Percentiles rank a stretch among this genome's conserved stretches.
Conservation (phyloP, 1,139 yeast species). For the Yamadazyma atmosphaerica region DNA sequence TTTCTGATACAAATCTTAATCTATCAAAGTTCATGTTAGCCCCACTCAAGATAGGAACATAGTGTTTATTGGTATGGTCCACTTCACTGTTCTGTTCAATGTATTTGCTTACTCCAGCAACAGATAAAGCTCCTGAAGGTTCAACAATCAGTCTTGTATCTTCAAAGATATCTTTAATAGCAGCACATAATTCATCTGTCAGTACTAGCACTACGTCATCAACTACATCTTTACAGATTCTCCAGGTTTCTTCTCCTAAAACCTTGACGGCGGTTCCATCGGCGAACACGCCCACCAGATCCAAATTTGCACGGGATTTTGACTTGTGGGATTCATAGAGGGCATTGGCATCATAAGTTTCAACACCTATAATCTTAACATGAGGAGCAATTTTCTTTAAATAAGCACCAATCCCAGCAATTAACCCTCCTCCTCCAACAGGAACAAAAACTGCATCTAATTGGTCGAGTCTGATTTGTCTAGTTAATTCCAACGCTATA, state of each 20-base stretch:
- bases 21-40: conserved; percentile 99
- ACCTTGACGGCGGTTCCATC: conserved; percentile 98
- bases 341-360: conserved; percentile 93
- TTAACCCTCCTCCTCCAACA: conserved; percentile 96
- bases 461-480: conserved; percentile 79
- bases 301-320: conserved; percentile 55
- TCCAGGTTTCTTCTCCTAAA: conserved; percentile 88
- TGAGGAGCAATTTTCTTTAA: conserved; percentile 97
- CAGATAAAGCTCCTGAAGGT: conserved; percentile 95
- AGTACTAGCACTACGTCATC: conserved; percentile 86
- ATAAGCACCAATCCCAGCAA: conserved; percentile 89
- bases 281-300: conserved; percentile 94
- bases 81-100: conserved; percentile 63
- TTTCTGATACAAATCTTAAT: conserved; percentile 92
- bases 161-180: conserved; percentile 92
- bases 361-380: conserved; percentile 92
- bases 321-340: conserved; percentile 68
- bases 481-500: conserved; percentile 84
- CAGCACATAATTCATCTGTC: conserved; percentile 97
- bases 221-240: conserved; percentile 72
- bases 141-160: conserved; percentile 94
- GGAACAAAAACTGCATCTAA: conserved; percentile 88
- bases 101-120: conserved; percentile 91
- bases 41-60: conserved; percentile 81
- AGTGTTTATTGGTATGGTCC: conserved; percentile 71